A percentile compares a stretch with the other conserved stretches of the same genome.
These are phyloP conservation scores for Tricholoma terreum DNA, from an alignment of 768 basidiomycete species.

Conservation along the genomic window DNA sequence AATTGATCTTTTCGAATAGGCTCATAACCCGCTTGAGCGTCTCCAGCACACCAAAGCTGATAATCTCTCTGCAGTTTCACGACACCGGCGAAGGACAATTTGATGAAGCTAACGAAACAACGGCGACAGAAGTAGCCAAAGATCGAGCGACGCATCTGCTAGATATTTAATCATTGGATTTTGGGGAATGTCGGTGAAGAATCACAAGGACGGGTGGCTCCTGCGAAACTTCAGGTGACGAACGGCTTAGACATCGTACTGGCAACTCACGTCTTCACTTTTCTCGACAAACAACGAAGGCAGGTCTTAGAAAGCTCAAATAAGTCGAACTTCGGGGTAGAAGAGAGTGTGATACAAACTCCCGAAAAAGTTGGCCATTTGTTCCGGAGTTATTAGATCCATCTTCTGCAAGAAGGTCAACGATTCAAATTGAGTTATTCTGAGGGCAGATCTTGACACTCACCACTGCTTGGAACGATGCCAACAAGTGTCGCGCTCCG, in stretches of 20 bases:
- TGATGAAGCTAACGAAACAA: slow-evolving; percentile 70
- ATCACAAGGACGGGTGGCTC: slow-evolving; percentile 33
- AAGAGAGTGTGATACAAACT: slow-evolving; percentile 28
- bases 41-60: slow-evolving; percentile 55
- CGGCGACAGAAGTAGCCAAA: slow-evolving; percentile 82
- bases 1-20: slow-evolving; percentile 50
- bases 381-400: slow-evolving; percentile 52
- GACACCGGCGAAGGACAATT: slow-evolving; percentile 74
- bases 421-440: not conserved
- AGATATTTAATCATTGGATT: not conserved
- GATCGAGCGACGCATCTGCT: slow-evolving; percentile 67
- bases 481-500: slow-evolving; percentile 42
- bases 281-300: slow-evolving; percentile 59
- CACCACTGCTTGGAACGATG: slow-evolving; percentile 41
- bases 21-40: slow-evolving; percentile 46
- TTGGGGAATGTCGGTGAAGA: slow-evolving; percentile 3
- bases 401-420: slow-evolving; percentile 33
- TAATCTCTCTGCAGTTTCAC: slow-evolving; percentile 66
- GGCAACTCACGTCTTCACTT: slow-evolving; percentile 45
- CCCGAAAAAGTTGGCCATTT: slow-evolving; percentile 61
- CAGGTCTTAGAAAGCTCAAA: slow-evolving; percentile 35
- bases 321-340: not conserved
- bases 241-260: not conserved
- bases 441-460: slow-evolving; percentile 3
- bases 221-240: slow-evolving; percentile 14